phyloP scores from a whole-genome alignment of 495 filamentous ascomycete genomes.

The Rhypophila decipiens region DNA sequence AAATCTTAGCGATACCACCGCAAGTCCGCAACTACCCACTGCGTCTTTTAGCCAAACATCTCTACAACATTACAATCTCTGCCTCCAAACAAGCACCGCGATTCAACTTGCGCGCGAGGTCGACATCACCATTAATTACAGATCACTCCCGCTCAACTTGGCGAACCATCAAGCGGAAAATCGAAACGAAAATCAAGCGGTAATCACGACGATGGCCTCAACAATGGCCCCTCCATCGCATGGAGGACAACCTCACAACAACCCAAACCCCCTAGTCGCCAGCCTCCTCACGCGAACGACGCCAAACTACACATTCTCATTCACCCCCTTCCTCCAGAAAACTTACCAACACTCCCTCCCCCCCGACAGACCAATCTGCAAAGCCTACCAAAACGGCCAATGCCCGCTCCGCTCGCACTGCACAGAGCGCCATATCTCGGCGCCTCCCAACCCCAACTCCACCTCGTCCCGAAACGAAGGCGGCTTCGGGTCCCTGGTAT shows the following conservation, averaged over 20 bases:
- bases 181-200: background rate
- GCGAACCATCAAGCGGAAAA: background rate
- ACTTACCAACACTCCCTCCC: slow-evolving; percentile 72
- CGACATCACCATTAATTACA: background rate
- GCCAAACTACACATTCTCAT: slow-evolving; percentile 61
- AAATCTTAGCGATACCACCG: background rate
- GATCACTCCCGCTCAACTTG: too few relatives aligned
- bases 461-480: slow-evolving; percentile 10
- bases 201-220: background rate
- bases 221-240: background rate
- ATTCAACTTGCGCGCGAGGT: background rate
- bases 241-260: background rate
- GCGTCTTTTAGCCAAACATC: too few relatives aligned
- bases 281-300: slow-evolving; percentile 41
- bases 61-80: too few relatives aligned
- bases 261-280: background rate
- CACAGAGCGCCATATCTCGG: slow-evolving; percentile 48
- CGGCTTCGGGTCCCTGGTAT: slow-evolving; percentile 67
- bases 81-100: background rate
- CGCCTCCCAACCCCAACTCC: background rate
- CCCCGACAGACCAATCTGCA: slow-evolving; percentile 70
- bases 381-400: slow-evolving; percentile 63
- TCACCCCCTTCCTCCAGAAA: slow-evolving; percentile 65
- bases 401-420: slow-evolving; percentile 73
- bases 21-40: too few relatives aligned